Conservation (phyloP, 1,139 yeast species). For the Pichia sp. region DNA sequence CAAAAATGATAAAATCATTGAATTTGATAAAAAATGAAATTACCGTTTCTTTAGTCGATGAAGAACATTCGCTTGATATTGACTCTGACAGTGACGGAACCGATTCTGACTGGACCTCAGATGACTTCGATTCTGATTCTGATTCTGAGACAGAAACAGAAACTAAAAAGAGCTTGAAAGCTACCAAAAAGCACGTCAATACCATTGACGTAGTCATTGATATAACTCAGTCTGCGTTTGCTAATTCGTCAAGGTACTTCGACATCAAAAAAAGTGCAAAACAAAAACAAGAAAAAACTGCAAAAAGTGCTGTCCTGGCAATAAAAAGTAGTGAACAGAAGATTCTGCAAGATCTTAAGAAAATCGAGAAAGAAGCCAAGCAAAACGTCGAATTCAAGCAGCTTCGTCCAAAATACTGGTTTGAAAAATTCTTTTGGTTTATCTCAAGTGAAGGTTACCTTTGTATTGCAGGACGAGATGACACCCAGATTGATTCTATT, state of each 20-base stretch:
- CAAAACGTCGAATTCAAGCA: constrained; percentile 48
- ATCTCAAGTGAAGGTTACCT: constrained; percentile 83
- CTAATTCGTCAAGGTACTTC: constrained; percentile 85
- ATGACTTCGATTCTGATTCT: constrained; percentile 36
- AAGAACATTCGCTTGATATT: constrained; percentile 32
- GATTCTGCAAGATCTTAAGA: constrained; percentile 67
- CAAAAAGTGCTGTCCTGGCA: constrained; percentile 72
- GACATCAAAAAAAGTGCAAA: constrained; percentile 73
- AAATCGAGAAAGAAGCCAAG: constrained; percentile 59
- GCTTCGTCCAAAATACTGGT: constrained; percentile 75
- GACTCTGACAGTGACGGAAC: constrained; percentile 30
- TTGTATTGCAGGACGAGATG: constrained; percentile 83
- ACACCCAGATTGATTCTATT: constrained; percentile 76
- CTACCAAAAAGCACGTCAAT: constrained; percentile 21
- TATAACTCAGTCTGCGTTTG: constrained; percentile 69
- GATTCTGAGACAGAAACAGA: constrained; percentile 21
- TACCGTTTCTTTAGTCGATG: constrained; percentile 52
- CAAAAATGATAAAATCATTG: constrained; percentile 63
- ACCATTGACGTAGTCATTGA: constrained; percentile 60
- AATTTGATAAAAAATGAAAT: constrained; percentile 68
- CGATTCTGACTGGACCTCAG: constrained; percentile 31
- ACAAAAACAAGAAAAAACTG: constrained; percentile 76
- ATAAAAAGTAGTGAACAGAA: constrained; percentile 80
- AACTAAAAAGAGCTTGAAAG: background rate
- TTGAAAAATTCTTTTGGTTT: constrained; percentile 94